A percentile compares a stretch with the other conserved stretches of the same genome.
Evolutionary conservation across 2,329 filamentous ascomycete species (phyloP).

Genomic region (Acarospora socialis): DNA sequence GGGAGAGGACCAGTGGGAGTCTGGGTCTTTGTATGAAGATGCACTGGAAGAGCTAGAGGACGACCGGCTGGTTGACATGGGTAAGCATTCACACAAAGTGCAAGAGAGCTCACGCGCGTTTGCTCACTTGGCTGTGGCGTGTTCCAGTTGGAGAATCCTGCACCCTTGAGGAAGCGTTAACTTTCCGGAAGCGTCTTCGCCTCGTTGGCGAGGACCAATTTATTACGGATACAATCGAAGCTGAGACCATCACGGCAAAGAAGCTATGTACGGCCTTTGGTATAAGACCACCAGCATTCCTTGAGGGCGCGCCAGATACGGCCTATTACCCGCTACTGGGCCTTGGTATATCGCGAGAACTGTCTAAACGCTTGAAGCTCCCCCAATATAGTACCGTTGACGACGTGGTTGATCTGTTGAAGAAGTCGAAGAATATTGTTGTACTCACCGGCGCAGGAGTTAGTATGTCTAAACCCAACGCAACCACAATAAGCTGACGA

Average conservation of each 20-base stretch:
- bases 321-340: slow-evolving; percentile 62
- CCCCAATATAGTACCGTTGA: slow-evolving; percentile 69
- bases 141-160: slow-evolving; percentile 42
- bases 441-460: slow-evolving; percentile 82
- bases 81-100: slow-evolving; percentile 27
- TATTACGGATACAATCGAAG: slow-evolving; percentile 49
- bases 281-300: slow-evolving; percentile 56
- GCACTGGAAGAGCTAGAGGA: slow-evolving; percentile 44
- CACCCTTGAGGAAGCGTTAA: slow-evolving; percentile 53
- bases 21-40: slow-evolving; percentile 50
- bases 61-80: slow-evolving; percentile 33
- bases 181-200: slow-evolving; percentile 57
- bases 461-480: slow-evolving; percentile 17
- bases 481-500: slow-evolving; percentile 5
- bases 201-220: slow-evolving; percentile 66
- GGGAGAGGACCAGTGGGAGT: slow-evolving; percentile 43
- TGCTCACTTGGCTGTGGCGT: too few species aligned
- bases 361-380: slow-evolving; percentile 69
- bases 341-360: slow-evolving; percentile 63
- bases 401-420: slow-evolving; percentile 68
- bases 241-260: slow-evolving; percentile 57
- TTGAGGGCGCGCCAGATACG: slow-evolving; percentile 59
- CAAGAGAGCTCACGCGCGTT: slow-evolving; percentile 4
- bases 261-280: slow-evolving; percentile 80
- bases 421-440: slow-evolving; percentile 67